Evolutionary conservation across 768 basidiomycete species (phyloP).

Genomic region (Trametopsis cervina): DNA sequence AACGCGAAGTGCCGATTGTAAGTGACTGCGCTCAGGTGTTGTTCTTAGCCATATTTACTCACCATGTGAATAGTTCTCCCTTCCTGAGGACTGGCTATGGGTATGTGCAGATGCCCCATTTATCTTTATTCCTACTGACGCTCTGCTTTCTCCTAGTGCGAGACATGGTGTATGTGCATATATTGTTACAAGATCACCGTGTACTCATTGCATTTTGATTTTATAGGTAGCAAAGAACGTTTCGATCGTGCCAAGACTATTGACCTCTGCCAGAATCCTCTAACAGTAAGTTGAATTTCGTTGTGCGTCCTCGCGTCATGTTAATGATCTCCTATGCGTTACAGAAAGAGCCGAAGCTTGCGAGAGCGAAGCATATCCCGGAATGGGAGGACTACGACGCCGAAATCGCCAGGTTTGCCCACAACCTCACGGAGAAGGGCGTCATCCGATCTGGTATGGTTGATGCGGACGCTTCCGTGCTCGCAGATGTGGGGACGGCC

Average conservation of each 20-base stretch:
- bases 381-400: constrained; percentile 95
- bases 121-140: neutral
- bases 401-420: constrained; percentile 82
- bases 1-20: constrained; percentile 88
- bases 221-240: constrained; percentile 72
- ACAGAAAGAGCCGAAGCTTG: constrained; percentile 95
- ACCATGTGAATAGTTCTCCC: constrained; percentile 52
- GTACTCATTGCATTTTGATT: neutral
- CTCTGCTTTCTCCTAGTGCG: constrained; percentile 50
- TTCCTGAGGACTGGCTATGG: constrained; percentile 96
- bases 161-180: constrained; percentile 85
- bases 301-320: too few relatives aligned
- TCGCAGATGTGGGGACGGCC: constrained; percentile 44
- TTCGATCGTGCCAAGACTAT: constrained; percentile 80
- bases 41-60: neutral
- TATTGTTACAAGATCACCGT: neutral
- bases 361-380: constrained; percentile 89
- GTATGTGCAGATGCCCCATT: constrained; percentile 35
- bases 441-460: constrained; percentile 61
- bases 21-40: too few relatives aligned
- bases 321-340: too few relatives aligned
- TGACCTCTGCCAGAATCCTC: constrained; percentile 93
- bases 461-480: constrained; percentile 60
- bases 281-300: constrained; percentile 55
- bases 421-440: constrained; percentile 62